These are phyloP conservation scores for Grigorovia yakushimaensis DNA, from an alignment of 805 yeast genomes.

Conservation along the genomic window DNA sequence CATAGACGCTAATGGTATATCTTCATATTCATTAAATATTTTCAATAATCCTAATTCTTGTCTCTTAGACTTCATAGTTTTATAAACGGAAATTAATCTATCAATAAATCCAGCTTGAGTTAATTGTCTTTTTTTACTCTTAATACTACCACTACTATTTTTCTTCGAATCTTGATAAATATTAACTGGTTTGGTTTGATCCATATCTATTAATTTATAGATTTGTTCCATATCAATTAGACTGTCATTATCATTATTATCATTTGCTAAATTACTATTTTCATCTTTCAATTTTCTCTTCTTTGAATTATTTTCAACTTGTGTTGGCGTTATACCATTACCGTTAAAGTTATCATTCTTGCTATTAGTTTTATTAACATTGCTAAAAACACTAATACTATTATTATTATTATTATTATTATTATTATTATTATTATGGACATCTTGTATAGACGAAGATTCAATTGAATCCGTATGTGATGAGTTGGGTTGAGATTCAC, in stretches of 20 bases:
- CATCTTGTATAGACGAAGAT: neutral
- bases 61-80: constrained; percentile 14
- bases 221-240: neutral
- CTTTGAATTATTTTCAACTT: neutral
- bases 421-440: too few relatives aligned
- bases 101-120: constrained; percentile 18
- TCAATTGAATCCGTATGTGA: neutral
- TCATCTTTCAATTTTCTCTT: neutral
- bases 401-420: too few relatives aligned
- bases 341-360: too few relatives aligned
- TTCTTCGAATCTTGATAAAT: neutral
- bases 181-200: constrained; percentile 2
- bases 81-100: constrained; percentile 18
- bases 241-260: neutral
- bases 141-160: neutral
- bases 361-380: too few relatives aligned
- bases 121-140: constrained; percentile 1
- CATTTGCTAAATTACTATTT: neutral
- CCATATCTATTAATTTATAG: neutral
- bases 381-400: too few relatives aligned
- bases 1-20: constrained; percentile 27
- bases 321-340: neutral
- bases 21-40: constrained; percentile 28
- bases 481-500: neutral
- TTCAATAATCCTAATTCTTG: constrained; percentile 25